These are phyloP conservation scores for Curvularia spicifera DNA, from an alignment of 2,329 filamentous ascomycete species.

Conservation along the genomic window DNA sequence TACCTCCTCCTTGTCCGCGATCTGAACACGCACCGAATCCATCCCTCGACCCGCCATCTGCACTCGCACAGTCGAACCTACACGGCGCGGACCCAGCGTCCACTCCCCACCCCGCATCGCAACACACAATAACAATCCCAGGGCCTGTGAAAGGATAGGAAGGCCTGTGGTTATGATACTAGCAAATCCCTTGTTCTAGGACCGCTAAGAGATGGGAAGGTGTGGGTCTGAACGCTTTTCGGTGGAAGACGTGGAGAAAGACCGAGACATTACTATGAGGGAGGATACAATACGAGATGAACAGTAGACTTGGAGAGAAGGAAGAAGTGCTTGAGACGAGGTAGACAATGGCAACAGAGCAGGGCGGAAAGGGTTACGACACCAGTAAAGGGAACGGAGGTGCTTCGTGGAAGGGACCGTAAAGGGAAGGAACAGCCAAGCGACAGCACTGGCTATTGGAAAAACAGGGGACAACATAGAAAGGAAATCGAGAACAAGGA, in stretches of 20 bases:
- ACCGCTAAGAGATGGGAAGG: slow-evolving; percentile 12
- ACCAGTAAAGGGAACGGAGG: background rate
- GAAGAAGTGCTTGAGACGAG: background rate
- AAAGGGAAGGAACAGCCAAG: background rate
- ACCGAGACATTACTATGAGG: slow-evolving; percentile 21
- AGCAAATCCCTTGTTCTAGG: slow-evolving; percentile 14
- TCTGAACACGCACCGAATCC: background rate
- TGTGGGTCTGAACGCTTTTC: slow-evolving; percentile 30
- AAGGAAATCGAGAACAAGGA: background rate
- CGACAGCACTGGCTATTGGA: background rate
- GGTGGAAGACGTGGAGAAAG: slow-evolving; percentile 2
- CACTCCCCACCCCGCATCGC: slow-evolving; percentile 12
- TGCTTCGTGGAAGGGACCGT: background rate
- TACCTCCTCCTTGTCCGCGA: background rate
- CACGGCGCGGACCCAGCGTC: slow-evolving; percentile 25
- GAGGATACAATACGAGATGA: background rate
- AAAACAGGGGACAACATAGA: background rate
- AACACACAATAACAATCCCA: slow-evolving; percentile 17
- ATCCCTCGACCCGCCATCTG: slow-evolving; percentile 19
- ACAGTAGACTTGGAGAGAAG: background rate
- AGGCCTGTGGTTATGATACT: slow-evolving; percentile 12
- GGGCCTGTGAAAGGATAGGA: slow-evolving; percentile 20
- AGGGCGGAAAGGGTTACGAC: background rate
- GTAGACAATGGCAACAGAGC: background rate
- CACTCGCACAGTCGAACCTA: slow-evolving; percentile 15